These are phyloP conservation scores for Penicillium herquei DNA, from an alignment of 495 filamentous ascomycete genomes.

Conservation along the genomic window DNA sequence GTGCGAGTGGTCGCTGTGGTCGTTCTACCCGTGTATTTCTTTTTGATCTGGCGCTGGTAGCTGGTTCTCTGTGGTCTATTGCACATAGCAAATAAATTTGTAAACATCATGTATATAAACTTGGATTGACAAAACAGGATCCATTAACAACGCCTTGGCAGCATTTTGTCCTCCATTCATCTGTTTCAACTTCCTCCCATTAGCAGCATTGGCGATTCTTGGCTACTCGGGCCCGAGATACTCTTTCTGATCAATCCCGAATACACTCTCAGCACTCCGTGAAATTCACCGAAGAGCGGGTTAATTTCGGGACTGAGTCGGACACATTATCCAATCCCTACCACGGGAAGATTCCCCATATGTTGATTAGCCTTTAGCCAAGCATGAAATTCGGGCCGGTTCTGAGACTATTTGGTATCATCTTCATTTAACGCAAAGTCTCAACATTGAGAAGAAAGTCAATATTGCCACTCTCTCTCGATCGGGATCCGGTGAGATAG, in stretches of 20 bases:
- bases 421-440: too few species aligned
- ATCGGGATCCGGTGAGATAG: too few species aligned
- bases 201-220: too few species aligned
- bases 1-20: constrained; percentile 41
- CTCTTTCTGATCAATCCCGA: neutral
- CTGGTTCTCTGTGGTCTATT: constrained; percentile 12
- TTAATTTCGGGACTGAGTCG: constrained; percentile 17
- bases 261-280: neutral
- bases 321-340: constrained; percentile 17
- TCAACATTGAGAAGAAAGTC: too few species aligned
- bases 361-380: constrained; percentile 7
- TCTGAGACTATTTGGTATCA: neutral
- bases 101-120: neutral
- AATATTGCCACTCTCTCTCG: too few species aligned
- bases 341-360: constrained; percentile 20
- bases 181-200: too few species aligned
- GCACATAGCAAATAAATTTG: constrained; percentile 19
- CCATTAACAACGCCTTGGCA: too few species aligned
- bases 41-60: constrained; percentile 54
- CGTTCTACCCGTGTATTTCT: constrained; percentile 50
- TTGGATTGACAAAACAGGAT: too few species aligned
- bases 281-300: neutral
- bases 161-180: too few species aligned
- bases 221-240: too few species aligned
- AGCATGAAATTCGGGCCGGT: constrained; percentile 13